Base-by-base conservation (phyloP, 768 basidiomycete species). In the Imleria badia region DNA sequence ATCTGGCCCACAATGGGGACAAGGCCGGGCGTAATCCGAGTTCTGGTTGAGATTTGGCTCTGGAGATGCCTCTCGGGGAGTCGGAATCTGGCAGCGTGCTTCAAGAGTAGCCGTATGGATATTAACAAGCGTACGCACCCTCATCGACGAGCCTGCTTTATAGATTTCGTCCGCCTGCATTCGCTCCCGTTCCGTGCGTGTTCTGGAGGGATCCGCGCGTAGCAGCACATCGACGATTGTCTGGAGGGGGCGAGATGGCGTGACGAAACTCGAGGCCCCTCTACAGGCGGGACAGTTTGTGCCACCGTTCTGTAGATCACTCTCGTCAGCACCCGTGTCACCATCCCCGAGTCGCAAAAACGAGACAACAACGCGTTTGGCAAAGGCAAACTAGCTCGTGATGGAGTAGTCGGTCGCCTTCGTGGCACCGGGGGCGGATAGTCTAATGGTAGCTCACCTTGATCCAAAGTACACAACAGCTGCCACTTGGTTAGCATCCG, bases 121-220 rank as follows among this genome's bases (percentile, higher is more conserved):
- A 40, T 17, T 14, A 30, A 38, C 44, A 13, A n/a, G 15, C 33
- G 26, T 35, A 73, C 81, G 52, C 68, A 91, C 90, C 64, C 86
- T 78, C 69, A 92, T 76, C 23, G 78, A 75, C 30, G 77, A 70
- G 3, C 87, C 87, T 29, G 75, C 66, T 54, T 77, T 80, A 63
- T 93, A 94, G 23, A 93, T 72, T 53, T 90, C 89, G 62, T 94
- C 91, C 5, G 91, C 91, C 70, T 94, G 91, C 53, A 81, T 76
- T 20, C 84, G 81, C 66, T 94, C 91, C 36, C 85, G 75, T 63
- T 81, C 81, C 33, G 85, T 73, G 43, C 91, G 85, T 43, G 78
- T 78, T 65, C 80, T 84, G 34, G 83, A 79, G 14, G 91, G 91
- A 15, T 83, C 85, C 38, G 76, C 73, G n/a, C 86, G 86, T 31